These are phyloP conservation scores for Solanum peruvianum DNA, from an alignment of 257 asterid genomes.

Conservation along the genomic window DNA sequence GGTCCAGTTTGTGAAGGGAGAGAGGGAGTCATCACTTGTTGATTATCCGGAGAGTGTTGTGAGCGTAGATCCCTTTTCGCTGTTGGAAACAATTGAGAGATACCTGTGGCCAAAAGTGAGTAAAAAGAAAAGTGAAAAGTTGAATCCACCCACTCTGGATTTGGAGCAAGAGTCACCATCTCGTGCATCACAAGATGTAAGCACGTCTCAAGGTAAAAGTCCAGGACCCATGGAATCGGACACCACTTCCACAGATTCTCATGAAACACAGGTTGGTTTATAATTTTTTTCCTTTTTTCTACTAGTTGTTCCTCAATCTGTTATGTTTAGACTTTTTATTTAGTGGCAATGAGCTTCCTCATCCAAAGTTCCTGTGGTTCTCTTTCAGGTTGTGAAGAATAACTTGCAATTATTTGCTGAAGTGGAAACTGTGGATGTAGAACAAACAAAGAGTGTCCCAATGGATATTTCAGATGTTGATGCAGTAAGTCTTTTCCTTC, in stretches of 20 bases:
- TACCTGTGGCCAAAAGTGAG: conserved; percentile 58
- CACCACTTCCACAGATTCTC: conserved; percentile 17
- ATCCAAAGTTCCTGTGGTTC: background rate
- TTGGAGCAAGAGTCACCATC: conserved; percentile 20
- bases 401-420: conserved; percentile 22
- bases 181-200: conserved; percentile 24
- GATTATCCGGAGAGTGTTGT: conserved; percentile 48
- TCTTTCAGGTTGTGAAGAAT: conserved; percentile 25
- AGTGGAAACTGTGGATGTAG: conserved; percentile 23
- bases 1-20: conserved; percentile 65
- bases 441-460: conserved; percentile 11
- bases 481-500: conserved; percentile 25
- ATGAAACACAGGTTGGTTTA: conserved; percentile 32
- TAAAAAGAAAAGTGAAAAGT: conserved; percentile 17
- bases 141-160: conserved; percentile 14
- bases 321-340: background rate
- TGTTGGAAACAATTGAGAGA: conserved; percentile 53
- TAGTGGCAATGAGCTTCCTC: background rate
- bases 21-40: conserved; percentile 35
- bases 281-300: background rate
- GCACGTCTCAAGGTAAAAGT: conserved; percentile 24
- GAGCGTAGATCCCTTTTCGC: conserved; percentile 74
- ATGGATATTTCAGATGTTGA: conserved; percentile 18
- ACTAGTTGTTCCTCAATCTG: background rate
- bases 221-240: conserved; percentile 19